Evolutionary conservation across 2,329 filamentous ascomycete species (phyloP), one percentile per base, ranked within the genome.

Genomic region (Didymella arachidicola): DNA sequence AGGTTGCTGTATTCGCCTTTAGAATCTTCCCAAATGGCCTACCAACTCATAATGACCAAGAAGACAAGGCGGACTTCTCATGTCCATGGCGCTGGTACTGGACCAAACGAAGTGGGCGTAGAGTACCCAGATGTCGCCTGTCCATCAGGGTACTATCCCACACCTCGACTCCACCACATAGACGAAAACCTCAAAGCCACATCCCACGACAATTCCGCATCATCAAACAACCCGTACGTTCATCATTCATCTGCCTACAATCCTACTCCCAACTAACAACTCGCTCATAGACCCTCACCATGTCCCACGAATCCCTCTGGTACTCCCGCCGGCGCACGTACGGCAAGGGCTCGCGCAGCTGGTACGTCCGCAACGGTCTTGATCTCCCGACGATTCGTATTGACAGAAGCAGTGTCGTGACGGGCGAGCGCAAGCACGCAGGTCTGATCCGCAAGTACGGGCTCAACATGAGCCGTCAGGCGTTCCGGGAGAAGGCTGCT

Each of bases 371-470:
- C n/a, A n/a, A n/a, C n/a, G n/a, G n/a, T n/a, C n/a, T n/a, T n/a
- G n/a, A n/a, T n/a, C n/a, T n/a, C n/a, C n/a, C n/a, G n/a, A n/a
- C n/a, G n/a, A n/a, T n/a, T n/a, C n/a, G n/a, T n/a, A n/a, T n/a
- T n/a, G n/a, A n/a, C n/a, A n/a, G n/a, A n/a, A n/a, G 3, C 5
- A 73, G 71, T 29, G 64, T 72, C 12, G 70, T 73, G 1, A 73
- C 69, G 0, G 71, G 71, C 36, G 59, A 63, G 19, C 72, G 65
- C 56, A 73, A 73, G 55, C 67, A 66, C 18, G 93, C 94, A 75
- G 95, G 95, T 92, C 87, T 99, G 73, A 97, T 99, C 86, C 93
- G 95, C 86, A 99, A 99, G 85, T 98, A 98, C 84, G 94, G 94
- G 78, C 86, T 97, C 74, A 92, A 96, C 74, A 87, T 88, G 81